Base-by-base conservation (phyloP, 345 rosid species). In the Eucalyptus lansdowneana region DNA sequence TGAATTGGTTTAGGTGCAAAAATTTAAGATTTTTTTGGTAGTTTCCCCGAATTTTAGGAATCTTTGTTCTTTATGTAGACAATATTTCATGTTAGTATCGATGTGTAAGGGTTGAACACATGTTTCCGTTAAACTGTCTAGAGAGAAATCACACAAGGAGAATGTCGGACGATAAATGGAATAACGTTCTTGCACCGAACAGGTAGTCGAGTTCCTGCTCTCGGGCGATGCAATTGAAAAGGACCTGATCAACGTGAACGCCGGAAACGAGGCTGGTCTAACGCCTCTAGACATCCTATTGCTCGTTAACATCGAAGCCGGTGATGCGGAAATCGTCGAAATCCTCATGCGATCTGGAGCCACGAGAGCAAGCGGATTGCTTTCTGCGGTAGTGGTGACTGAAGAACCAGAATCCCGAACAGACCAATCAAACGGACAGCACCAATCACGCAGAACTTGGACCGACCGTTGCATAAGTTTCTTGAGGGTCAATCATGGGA, bases 291-390 rank as follows among this genome's bases (percentile, higher is more conserved):
- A 91, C 87, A 9, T 91, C 83, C 90, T 92, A 45, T 87, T 83
- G 80, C 13, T 88, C 24, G 42, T 88, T 86, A 88, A 88, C 89
- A 87, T 45, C 34, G 93, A 90, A 86, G 90, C 91, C 83, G 92
- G 91, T 87, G 92, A 91, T 50, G 15, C 67, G 11, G 88, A 91
- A 87, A 91, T 93, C 86, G 54, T 80, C 49, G 86, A 91, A 29
- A 89, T 93, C 15, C 90, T 93, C 22, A 24, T 19, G 16, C 27
- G 65, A 56, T 87, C 90, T 44, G 92, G 91, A 91, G 92, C 92
- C 51, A 60, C 69, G 69, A 60, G 69, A 27, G 69, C 34, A 27
- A 60, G 69, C 8, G 69, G 69, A 60, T 62, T 62, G 37, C 34
- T 3, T 29, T 62, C 72, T 62, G 34, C 7, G 31, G 72, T 29